Base-by-base conservation (phyloP, 73 alveolate genomes). In the Tetrahymena borealis region DNA sequence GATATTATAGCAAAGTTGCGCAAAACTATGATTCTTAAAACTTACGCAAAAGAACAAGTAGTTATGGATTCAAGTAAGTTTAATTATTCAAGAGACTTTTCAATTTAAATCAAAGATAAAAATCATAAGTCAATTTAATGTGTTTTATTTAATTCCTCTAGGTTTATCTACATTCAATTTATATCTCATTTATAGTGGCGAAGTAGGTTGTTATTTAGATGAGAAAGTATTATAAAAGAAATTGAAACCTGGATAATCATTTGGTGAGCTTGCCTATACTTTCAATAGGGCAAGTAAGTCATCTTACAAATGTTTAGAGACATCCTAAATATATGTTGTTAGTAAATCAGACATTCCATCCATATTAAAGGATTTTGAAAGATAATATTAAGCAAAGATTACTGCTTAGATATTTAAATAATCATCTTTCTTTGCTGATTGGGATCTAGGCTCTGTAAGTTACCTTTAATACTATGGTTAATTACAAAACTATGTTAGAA, bases 401-500 rank as follows among this genome's bases (percentile, higher is more conserved):
- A 60, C 85, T 24, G 38, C 85, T 60, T 18, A 60, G 28, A 35
- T n/a, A 7, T 60, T 60, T 60, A 60, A 60, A 28, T 15, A 60
- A 60, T 60, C 85, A 24, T 35, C 85, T 0, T 60, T 60, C 31
- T 60, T 60, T 28, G 20, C 32, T n/a, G 85, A 60, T 60, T 60
- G 85, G 85, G 85, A 60, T 60, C 28, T 60, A 60, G 85, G 85
- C n/a, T 60, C 85, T 60, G 85, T 60, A 60, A 60, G 85, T 60
- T 60, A 60, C 28, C 28, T 60, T 24, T 60, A 60, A 32, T 60
- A 60, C 37, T 35, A 24, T 60, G 85, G 85, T 1, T 60, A 60
- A n/a, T 3, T 60, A 28, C 28, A 60, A 18, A 60, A 60, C 28
- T 60, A 60, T 60, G 85, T 60, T n/a, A 60, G 85, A 60, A 60